Conservation (phyloP, 192 early-diverging fungal species). For the Piromyces sp. region DNA sequence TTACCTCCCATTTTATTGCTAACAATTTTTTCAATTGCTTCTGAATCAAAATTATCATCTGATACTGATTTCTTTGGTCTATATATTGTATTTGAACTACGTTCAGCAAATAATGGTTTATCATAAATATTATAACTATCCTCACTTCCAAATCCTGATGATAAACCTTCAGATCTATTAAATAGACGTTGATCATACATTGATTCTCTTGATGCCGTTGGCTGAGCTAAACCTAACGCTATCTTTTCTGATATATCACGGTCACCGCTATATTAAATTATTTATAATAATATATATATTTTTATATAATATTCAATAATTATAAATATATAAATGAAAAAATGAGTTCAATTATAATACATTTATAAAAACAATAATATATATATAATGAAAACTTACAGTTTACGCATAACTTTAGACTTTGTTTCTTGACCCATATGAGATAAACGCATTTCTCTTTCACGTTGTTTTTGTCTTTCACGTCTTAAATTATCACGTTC, state of each 20-base stretch:
- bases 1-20: constrained; percentile 13
- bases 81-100: constrained; percentile 58
- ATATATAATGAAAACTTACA: not conserved
- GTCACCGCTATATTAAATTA: constrained; percentile 24
- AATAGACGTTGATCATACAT: constrained; percentile 91
- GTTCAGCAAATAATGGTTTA: constrained; percentile 73
- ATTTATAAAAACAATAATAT: too few relatives aligned
- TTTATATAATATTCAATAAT: not conserved
- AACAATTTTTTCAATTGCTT: constrained; percentile 4
- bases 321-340: constrained; percentile 4
- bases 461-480: constrained; percentile 66
- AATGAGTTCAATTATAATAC: constrained; percentile 10
- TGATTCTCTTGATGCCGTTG: constrained; percentile 68
- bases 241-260: constrained; percentile 98
- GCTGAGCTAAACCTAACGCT: constrained; percentile 87
- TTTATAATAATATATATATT: not conserved
- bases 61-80: constrained; percentile 40
- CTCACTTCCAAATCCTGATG: constrained; percentile 74
- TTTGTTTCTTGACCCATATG: constrained; percentile 78
- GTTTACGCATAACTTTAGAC: constrained; percentile 52
- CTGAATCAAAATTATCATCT: constrained; percentile 4
- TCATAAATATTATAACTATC: constrained; percentile 90
- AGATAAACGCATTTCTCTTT: constrained; percentile 67
- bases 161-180: constrained; percentile 73
- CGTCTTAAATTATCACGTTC: constrained; percentile 77